Evolutionary conservation across 2,329 filamentous ascomycete genomes (phyloP), one percentile per base, ranked within the genome.

Genomic region (Ilyonectria mors-panacis): DNA sequence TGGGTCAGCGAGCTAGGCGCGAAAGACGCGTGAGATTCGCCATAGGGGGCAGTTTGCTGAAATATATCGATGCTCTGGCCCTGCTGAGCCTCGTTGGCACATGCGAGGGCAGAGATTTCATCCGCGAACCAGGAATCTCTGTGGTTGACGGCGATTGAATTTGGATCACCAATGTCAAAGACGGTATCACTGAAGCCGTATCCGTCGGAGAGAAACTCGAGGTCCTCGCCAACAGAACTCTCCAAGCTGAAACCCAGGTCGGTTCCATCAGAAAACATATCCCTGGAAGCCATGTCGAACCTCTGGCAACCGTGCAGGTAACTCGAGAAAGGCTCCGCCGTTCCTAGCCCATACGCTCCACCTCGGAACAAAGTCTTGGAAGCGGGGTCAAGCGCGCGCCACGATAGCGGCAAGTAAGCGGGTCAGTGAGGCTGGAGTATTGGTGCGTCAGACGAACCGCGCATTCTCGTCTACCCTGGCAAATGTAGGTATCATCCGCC

Each of bases 191-290:
- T 19, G 3, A 39, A 58, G 15, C 23, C 17, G 5, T 57, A 42
- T 15, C 63, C 45, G 13, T 61, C 57, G 13, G 57, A 65, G 17
- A 44, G 23, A 19, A 57, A 65, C 44, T 33, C 51, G 13, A 61
- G 26, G 12, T 61, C 57, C 10, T 61, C 57, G 17, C 37, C 21
- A 2, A 53, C 15, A 21, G 28, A n/a, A 21, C 35, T 53, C 7
- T 59, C 44, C 10, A 61, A 13, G 30, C 12, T 33, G 21, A 61
- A 35, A 21, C 53, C 63, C 15, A 65, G 33, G 35, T 21, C 21
- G 17, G 47, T n/a, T 26, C 47, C 51, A 13, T 55, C 33, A 15
- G 30, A 42, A 12, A 23, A 33, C 7, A 35, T 19, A 17, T 56
- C 30, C 30, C 17, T 23, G 26, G 35, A 28, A 21, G 53, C 13